Base-by-base conservation (phyloP, 352 stramenopile species). In the Globisporangium camurandrum region DNA sequence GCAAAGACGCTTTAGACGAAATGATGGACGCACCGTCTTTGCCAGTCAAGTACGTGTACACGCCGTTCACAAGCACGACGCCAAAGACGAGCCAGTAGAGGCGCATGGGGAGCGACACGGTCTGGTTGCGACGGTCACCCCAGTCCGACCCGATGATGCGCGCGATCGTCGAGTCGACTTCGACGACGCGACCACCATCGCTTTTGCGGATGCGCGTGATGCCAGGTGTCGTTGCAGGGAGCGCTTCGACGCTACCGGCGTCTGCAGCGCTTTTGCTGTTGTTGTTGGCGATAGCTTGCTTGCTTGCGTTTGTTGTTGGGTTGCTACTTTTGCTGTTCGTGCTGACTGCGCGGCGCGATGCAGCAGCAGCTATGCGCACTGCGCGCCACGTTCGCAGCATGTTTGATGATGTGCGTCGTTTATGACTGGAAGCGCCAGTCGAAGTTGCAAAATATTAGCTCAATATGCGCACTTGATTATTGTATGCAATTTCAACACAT, bases 101-200 rank as follows among this genome's bases (percentile, higher is more conserved):
- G 24, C 76, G 78, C 77, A 88, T 88, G 39, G 71, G 60, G 28
- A 81, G 43, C 37, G 77, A 81, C 46, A 88, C 66, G 22, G 59
- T 60, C 64, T 88, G 77, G 27, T 69, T 67, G 36, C 75, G 74
- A 19, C 77, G 77, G 48, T 88, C 77, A 36, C 67, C 77, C 77
- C 77, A 88, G 56, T 88, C 77, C 7, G 77, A 88, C 40, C 77
- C 77, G 24, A 88, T 78, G 57, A 88, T 66, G 33, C 77, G 75
- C 49, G 71, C 71, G 14, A 84, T 57, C 4, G 71, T 77, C 54
- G 71, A 79, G 51, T 84, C 71, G 49, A 79, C 41, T 40, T 84
- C 69, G 11, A 73, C 58, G 38, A 76, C 67, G 50, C 68, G 75
- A 9, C 40, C 40, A 6, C 37, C 54, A 10, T 59, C 58, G 24